Conservation (phyloP, 2,329 filamentous ascomycete genomes). For the Ophiostoma montium region DNA sequence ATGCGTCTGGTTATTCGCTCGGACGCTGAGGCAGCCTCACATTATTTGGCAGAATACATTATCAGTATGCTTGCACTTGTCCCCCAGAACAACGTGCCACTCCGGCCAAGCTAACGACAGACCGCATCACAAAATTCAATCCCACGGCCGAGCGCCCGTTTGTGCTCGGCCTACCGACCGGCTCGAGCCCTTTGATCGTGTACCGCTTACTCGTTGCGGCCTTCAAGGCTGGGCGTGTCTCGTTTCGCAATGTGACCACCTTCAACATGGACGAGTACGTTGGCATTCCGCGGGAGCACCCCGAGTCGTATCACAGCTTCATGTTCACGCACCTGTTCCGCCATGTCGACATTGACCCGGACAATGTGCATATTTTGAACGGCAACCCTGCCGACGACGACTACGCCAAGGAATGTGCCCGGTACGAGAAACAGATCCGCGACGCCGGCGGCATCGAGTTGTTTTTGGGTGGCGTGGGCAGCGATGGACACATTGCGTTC, state of each 20-base stretch:
- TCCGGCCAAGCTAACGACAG: constrained; percentile 21
- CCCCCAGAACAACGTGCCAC: too few relatives aligned
- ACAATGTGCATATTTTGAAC: constrained; percentile 59
- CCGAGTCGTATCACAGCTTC: constrained; percentile 65
- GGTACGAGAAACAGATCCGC: constrained; percentile 57
- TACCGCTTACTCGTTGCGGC: constrained; percentile 52
- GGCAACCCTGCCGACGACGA: constrained; percentile 40
- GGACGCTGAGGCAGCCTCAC: constrained; percentile 43
- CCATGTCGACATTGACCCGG: constrained; percentile 53
- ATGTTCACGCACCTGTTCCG: constrained; percentile 74
- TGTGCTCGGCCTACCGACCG: constrained; percentile 58
- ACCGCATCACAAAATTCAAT: constrained; percentile 50
- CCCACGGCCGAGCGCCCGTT: constrained; percentile 52
- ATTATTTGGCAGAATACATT: constrained; percentile 59
- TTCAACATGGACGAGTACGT: constrained; percentile 62
- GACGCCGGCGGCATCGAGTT: constrained; percentile 58
- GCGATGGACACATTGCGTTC: constrained; percentile 68
- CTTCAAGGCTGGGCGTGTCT: constrained; percentile 38
- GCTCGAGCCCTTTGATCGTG: constrained; percentile 53
- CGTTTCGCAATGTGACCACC: constrained; percentile 53
- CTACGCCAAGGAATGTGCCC: constrained; percentile 48
- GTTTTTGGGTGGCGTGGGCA: constrained; percentile 61
- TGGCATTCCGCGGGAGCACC: constrained; percentile 55
- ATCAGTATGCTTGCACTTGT: constrained; percentile 23
- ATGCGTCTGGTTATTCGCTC: constrained; percentile 64